Base-by-base conservation (phyloP, 2,329 filamentous ascomycete species). In the Fusarium sp. region DNA sequence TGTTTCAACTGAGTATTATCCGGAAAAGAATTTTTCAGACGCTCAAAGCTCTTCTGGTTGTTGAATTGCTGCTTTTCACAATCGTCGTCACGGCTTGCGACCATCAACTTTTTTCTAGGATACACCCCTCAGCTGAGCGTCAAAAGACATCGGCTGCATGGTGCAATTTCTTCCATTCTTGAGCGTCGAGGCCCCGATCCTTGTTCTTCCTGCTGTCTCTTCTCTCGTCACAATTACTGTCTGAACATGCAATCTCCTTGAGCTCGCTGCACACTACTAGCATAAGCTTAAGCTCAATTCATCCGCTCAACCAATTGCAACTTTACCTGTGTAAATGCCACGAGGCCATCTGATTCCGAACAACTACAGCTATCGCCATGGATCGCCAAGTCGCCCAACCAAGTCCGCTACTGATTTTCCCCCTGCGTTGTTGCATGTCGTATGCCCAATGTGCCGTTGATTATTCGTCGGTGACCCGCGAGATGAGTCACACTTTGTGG, bases 81-180 rank as follows among this genome's bases (percentile, higher is more conserved):
- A 9, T 63, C n/a, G 24, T 60, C 48, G 43, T 64, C 46, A 55
- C 50, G 38, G 41, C 58, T 48, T 58, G 60, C 43, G 55, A 59
- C 44, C 15, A 61, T 57, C 54, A 54, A 57, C 48, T 46, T 64
- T 69, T 64, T 70, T 57, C 63, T 55, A 72, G 49, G 59, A 65
- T 67, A 67, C 68, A 66, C 71, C 70, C 65, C 71, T 73, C 66
- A 67, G 63, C 71, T 66, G 61, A 70, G 68, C 48, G 47, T 58
- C 68, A 70, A 69, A 59, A 50, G 66, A 52, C 64, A 68, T 74
- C 69, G 41, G 60, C 71, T 72, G 63, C 73, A 69, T 71, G 63
- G 56, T 63, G 73, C 58, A 75, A 74, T 74, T 52, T 70, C 64
- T 70, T 57, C 72, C 73, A 74, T 75, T 74, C 71, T 75, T 68